Conservation (phyloP, 345 rosid genomes). For the Eucalyptus fibrosa region DNA sequence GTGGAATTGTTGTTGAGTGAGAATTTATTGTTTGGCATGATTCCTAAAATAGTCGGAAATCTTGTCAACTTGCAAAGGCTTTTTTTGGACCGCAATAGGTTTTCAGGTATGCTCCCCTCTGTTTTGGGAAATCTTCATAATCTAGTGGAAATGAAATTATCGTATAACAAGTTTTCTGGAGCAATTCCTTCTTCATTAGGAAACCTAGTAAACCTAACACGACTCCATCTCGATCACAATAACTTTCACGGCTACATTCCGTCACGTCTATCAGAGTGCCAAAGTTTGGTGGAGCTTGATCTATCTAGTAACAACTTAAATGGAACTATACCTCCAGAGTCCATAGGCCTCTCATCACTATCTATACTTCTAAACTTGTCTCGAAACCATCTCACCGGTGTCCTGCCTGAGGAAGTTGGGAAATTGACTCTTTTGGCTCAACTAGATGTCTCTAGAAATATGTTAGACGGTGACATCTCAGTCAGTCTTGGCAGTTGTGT, state of each 20-base stretch:
- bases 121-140: slow-evolving; percentile 1
- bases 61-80: neutral
- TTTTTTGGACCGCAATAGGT: neutral
- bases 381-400: neutral
- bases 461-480: neutral
- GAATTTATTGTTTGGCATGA: neutral
- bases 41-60: neutral
- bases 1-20: rapidly evolving
- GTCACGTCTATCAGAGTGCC: neutral
- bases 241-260: neutral
- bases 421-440: neutral
- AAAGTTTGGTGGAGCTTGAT: neutral
- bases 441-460: neutral
- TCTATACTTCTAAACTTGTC: neutral
- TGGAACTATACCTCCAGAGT: neutral
- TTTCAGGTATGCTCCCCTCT: neutral
- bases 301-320: neutral
- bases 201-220: neutral
- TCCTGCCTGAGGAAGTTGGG: neutral
- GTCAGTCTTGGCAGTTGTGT: neutral
- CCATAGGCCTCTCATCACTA: rapidly evolving
- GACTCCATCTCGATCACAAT: neutral
- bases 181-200: slow-evolving; percentile 8
- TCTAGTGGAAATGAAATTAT: no score
- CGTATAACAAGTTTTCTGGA: neutral